Base-by-base conservation (phyloP, 2,329 filamentous ascomycete species). In the Alternaria infectoria region DNA sequence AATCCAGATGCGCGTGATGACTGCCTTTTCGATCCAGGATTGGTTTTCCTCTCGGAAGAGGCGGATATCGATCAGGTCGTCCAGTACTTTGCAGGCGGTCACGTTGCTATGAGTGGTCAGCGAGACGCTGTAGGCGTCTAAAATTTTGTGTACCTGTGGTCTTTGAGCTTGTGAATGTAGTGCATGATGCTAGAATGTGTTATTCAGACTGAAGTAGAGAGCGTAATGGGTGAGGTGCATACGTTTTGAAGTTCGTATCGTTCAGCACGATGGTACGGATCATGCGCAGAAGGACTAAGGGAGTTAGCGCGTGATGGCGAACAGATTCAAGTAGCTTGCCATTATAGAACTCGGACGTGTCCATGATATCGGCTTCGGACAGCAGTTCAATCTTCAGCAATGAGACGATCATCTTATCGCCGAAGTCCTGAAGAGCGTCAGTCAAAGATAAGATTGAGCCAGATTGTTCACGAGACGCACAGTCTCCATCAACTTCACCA, bases 1-100 rank as follows among this genome's bases (percentile, higher is more conserved):
- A 74, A 93, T 87, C 85, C 89, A 91, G 6, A 93, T 81, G 4
- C 91, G 86, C 6, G 88, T 88, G 17, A 96, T 83, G 11, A 93
- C 77, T 0, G 87, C 84, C 69, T 88, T 91, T 63, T 94, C 92
- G 30, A 93, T 82, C 89, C 90, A 93, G 4, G 83, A 81, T 2
- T 79, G 66, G 5, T 85, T 84, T 4, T 82, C 83, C 57, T 83
- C 79, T 61, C 81, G 69, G 64, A 88, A 68, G 23, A 93, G 75
- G 25, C 87, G 83, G n/a, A 83, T 77, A 12, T 81, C 77, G 7
- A 96, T 83, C 30, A 97, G 84, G 9, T 89, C 83, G 54, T 91
- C 88, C 4, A 96, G 80, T 1, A 88, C 80, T 7, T 81, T 77
- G 23, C 81, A 73, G 2, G 84, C 82, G 21, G 79, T 70, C 2